Base-by-base conservation (phyloP, 179 eudicot species). In the Beta macrorhiza region DNA sequence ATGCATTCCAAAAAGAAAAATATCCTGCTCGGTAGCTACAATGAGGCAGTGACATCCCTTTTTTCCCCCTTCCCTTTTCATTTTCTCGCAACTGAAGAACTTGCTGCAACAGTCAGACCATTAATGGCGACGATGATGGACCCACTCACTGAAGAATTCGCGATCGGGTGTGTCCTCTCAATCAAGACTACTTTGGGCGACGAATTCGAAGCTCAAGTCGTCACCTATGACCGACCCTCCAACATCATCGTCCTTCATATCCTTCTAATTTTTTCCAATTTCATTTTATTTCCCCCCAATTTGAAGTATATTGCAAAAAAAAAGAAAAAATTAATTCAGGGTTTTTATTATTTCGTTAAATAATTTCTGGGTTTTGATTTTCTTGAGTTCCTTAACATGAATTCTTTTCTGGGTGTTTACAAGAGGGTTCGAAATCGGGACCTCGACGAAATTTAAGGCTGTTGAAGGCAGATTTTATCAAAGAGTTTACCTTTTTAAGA, bases 211-310 rank as follows among this genome's bases (percentile, higher is more conserved):
- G 97, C 89, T 55, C 95, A 90, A 89, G 89, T 97, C 65, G 87
- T 97, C 87, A 83, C 98, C 69, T 94, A 86, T 74, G 98, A 94
- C 75, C 89, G 83, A 10, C 89, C 85, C 37, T 92, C 96, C 87
- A 94, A 93, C 89, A 87, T 97, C 79, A 93, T 94, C 78, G 90
- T 93, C n/a, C 93, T 97, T 90, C 98, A 94, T 94, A 94, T 94
- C 95, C 97, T 78, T 63, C 44, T 45, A 16, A 59, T 42, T 69
- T 37, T 70, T 53, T 22, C 4, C 19, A 80, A 22, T 77, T 72
- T 73, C 68, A 61, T 59, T 29, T 0, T 72, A 14, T 15, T n/a
- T 63, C 19, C 13, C 20, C 7, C 16, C 11, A 12, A 51, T 14
- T 5, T 75, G 52, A 57, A 4, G 5, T 32, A 32, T 32, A 32